Base-by-base conservation (phyloP, 208 protist species). In the Angomonas ambiguus region DNA sequence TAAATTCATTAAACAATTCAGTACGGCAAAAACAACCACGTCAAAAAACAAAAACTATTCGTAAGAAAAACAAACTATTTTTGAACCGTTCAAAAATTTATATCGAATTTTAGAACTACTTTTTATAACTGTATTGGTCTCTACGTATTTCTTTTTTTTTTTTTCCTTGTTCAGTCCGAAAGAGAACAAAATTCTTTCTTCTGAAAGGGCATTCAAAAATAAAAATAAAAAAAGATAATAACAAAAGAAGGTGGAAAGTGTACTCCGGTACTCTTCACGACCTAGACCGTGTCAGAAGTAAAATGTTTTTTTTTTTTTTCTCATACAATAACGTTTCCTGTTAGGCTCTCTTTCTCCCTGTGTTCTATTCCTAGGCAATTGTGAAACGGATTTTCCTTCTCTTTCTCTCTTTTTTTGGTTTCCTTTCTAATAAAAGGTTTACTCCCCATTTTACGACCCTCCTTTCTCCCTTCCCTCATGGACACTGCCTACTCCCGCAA, bases 401-500 rank as follows among this genome's bases (percentile, higher is more conserved):
- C 13, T 24, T 24, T 30, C 49, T 27, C n/a, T 56, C 49, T 30
- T 28, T 8, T 8, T 56, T 8, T 56, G 6, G n/a, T 20, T 56
- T 24, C 27, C 49, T 27, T 56, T 45, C 38, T 45, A 45, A 16
- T 45, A n/a, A 45, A 28, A 56, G n/a, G 5, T 27, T 22, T 8
- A 20, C 49, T 16, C 11, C 38, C 16, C 16, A 45, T 45, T 16
- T 45, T 45, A 45, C 38, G 11, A n/a, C 16, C 38, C 8, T 45
- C 16, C 38, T n/a, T 45, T 45, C 38, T 80, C 68, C 31, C 56
- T 13, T 82, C 8, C 38, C 38, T 45, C 38, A 45, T 45, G 38
- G 16, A 45, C 38, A 45, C 78, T 42, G 69, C 77, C 24, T 87
- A 80, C 76, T 72, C 59, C 69, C 80, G 88, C 68, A 95, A 95